These are phyloP conservation scores for Afroboletus lepidellus DNA, from an alignment of 1,284 basidiomycete species.

Conservation along the genomic window DNA sequence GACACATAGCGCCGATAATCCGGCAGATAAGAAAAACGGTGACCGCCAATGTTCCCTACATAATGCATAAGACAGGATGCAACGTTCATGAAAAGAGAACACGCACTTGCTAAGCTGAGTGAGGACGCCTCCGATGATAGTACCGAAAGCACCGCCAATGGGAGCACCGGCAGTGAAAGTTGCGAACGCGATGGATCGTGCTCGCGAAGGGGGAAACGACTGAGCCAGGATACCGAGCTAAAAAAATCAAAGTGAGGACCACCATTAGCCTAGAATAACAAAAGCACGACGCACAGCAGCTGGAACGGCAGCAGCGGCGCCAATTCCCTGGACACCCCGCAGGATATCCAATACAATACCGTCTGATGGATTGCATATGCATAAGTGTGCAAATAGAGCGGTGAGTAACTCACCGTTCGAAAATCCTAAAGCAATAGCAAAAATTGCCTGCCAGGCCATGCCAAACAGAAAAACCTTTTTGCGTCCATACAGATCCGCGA, in stretches of 20 bases:
- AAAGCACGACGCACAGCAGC: constrained; percentile 50
- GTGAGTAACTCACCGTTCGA: constrained; percentile 39
- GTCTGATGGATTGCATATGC: constrained; percentile 34
- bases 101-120: constrained; percentile 55
- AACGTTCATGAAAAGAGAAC: background rate
- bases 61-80: background rate
- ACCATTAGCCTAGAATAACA: background rate
- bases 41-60: constrained; percentile 59
- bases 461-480: constrained; percentile 62
- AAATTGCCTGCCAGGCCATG: constrained; percentile 42
- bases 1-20: constrained; percentile 49
- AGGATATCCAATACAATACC: constrained; percentile 58
- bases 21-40: constrained; percentile 55
- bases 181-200: constrained; percentile 72
- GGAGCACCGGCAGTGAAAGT: constrained; percentile 81
- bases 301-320: constrained; percentile 67
- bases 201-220: constrained; percentile 64
- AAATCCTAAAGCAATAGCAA: constrained; percentile 58
- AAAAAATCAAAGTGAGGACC: background rate
- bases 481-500: constrained; percentile 73
- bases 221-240: constrained; percentile 78
- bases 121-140: constrained; percentile 67
- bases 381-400: background rate
- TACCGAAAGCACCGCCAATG: constrained; percentile 70
- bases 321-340: constrained; percentile 69